Base-by-base conservation (phyloP, 2,329 filamentous ascomycete genomes). In the Phialophora tarda region DNA sequence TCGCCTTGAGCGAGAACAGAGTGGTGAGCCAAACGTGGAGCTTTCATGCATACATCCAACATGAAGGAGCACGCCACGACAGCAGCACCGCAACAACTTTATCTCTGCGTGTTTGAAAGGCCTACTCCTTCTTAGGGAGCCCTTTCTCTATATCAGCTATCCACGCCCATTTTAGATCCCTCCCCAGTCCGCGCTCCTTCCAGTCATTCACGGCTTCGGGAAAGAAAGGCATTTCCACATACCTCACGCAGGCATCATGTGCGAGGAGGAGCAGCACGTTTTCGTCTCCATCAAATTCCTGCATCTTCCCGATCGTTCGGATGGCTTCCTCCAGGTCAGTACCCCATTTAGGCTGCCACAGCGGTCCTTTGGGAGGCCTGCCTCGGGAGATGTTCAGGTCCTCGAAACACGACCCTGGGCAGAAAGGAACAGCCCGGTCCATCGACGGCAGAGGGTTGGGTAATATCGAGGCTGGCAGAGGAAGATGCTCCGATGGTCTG, bases 121-220 rank as follows among this genome's bases (percentile, higher is more conserved):
- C n/a, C n/a, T n/a, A n/a, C n/a, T n/a, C n/a, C n/a, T n/a, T n/a
- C 14, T 30, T 30, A 30, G 8, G 30, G 41, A 47, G 41, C 21
- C 41, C 41, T 14, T 47, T 47, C 44, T 57, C 54, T 1, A 57
- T 28, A 57, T 57, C 54, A 24, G 24, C 30, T 4, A 57, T 28
- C 17, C 24, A 57, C 5, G 8, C 17, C 54, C 54, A 57, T n/a
- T n/a, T 57, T 17, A 57, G 6, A 17, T 57, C 32, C 7, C 32
- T 4, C 4, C n/a, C 54, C 10, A 30, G 7, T 21, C 30, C 54
- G 7, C 30, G 24, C 17, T 17, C 12, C 4, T 57, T 5, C 54
- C 54, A 57, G 14, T 57, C 54, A 38, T 57, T 57, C 3, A 38
- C 6, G 17, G 24, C 17, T 28, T 23, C 32, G 26, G 54, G 54